These are phyloP conservation scores for Zymoseptoria ardabiliae DNA, from an alignment of 2,329 filamentous ascomycete genomes.

Conservation along the genomic window DNA sequence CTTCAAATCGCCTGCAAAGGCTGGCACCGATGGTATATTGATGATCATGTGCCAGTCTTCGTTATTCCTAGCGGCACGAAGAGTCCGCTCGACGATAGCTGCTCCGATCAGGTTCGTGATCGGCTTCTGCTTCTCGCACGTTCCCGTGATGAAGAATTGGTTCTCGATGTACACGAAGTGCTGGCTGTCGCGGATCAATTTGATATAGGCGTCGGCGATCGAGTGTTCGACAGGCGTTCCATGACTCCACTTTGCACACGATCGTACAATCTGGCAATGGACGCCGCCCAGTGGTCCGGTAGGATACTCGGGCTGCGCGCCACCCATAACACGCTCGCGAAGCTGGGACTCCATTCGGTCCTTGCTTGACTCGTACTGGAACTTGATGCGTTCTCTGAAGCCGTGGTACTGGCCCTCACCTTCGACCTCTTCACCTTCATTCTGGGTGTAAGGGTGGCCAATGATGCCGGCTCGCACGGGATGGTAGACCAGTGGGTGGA, in stretches of 20 bases:
- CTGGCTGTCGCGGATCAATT: constrained; percentile 88
- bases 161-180: constrained; percentile 98
- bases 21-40: constrained; percentile 71
- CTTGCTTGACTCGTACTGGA: constrained; percentile 22
- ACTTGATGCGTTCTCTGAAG: constrained; percentile 26
- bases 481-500: constrained; percentile 33
- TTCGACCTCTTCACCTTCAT: constrained; percentile 18
- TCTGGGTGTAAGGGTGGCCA: constrained; percentile 25
- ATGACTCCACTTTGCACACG: constrained; percentile 49
- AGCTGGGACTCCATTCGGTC: constrained; percentile 17
- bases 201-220: constrained; percentile 89
- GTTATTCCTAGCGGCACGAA: constrained; percentile 58
- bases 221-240: constrained; percentile 62
- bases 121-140: constrained; percentile 59
- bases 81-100: constrained; percentile 69
- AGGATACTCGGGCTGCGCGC: constrained; percentile 15
- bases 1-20: constrained; percentile 73
- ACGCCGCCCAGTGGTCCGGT: constrained; percentile 59
- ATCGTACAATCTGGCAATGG: constrained; percentile 70
- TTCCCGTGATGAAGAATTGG: constrained; percentile 83
- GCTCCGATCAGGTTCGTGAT: constrained; percentile 72
- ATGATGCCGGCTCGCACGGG: constrained; percentile 31
- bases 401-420: constrained; percentile 25
- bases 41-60: constrained; percentile 69
- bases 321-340: constrained; percentile 13